Evolutionary conservation across 306 rosid species (phyloP).

Genomic region (Castanospermum australe): DNA sequence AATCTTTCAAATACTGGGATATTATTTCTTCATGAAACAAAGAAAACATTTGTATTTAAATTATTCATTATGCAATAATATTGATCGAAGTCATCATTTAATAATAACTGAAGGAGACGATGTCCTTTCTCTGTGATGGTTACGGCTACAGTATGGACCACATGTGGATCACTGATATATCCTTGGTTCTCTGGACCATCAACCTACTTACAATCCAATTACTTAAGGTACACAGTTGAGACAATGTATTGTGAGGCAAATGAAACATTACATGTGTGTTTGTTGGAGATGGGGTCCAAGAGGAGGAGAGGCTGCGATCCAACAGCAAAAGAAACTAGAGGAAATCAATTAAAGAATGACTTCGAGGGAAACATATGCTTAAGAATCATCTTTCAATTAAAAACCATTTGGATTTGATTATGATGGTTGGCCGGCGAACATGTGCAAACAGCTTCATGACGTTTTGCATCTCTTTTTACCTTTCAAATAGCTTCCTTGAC

Average conservation of each 20-base stretch:
- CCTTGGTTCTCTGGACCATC: slow-evolving; percentile 15
- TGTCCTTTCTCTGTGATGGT: slow-evolving; percentile 11
- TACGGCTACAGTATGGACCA: slow-evolving; percentile 32
- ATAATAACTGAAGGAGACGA: neutral
- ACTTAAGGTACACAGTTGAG: slow-evolving; percentile 23
- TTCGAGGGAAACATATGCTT: slow-evolving; percentile 5
- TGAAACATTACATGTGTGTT: slow-evolving; percentile 48
- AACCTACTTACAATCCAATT: slow-evolving; percentile 6
- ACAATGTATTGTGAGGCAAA: slow-evolving; percentile 16
- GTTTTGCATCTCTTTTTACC: neutral
- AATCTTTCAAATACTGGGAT: slow-evolving; percentile 7
- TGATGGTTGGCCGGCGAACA: slow-evolving; percentile 30
- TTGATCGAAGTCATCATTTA: neutral
- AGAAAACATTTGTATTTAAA: neutral
- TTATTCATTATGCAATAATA: neutral
- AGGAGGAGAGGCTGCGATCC: slow-evolving; percentile 26
- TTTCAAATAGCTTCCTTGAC: neutral
- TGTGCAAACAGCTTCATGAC: slow-evolving; percentile 7
- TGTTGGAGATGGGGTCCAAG: slow-evolving; percentile 47
- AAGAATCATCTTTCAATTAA: slow-evolving; percentile 22
- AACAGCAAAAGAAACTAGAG: slow-evolving; percentile 16
- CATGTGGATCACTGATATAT: neutral
- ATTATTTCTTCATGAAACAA: neutral
- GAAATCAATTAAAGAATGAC: slow-evolving; percentile 35
- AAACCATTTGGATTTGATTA: slow-evolving; percentile 28